phyloP scores from a whole-genome alignment of 2,329 filamentous ascomycete genomes.

The Pseudonectria buxi region DNA sequence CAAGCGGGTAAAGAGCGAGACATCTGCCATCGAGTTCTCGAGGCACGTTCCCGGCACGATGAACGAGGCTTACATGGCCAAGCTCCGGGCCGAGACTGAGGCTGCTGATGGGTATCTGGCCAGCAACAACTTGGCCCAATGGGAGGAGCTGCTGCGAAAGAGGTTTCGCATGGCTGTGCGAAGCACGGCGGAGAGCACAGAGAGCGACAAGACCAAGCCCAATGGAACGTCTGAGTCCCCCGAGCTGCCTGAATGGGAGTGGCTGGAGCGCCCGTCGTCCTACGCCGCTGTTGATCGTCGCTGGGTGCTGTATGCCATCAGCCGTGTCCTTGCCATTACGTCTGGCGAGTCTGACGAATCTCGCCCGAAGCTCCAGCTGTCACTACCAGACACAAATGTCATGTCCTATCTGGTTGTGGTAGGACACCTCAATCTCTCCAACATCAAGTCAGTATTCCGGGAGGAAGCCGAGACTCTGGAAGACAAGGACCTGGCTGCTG shows the following conservation, averaged over 20 bases:
- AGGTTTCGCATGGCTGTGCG: slow-evolving; percentile 41
- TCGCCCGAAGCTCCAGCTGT: slow-evolving; percentile 26
- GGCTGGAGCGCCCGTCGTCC: slow-evolving; percentile 34
- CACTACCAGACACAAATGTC: slow-evolving; percentile 46
- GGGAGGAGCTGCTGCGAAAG: slow-evolving; percentile 43
- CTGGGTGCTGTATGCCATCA: slow-evolving; percentile 58
- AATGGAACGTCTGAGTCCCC: slow-evolving; percentile 16
- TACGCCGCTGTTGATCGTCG: slow-evolving; percentile 56
- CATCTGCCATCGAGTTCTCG: slow-evolving; percentile 27
- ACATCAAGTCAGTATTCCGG: slow-evolving; percentile 52
- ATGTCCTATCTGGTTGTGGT: slow-evolving; percentile 53
- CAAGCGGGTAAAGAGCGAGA: slow-evolving; percentile 27
- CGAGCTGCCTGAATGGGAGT: slow-evolving; percentile 43
- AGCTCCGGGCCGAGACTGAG: slow-evolving; percentile 37
- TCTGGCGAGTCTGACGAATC: slow-evolving; percentile 31
- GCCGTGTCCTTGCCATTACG: slow-evolving; percentile 53
- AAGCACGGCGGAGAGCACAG: slow-evolving; percentile 11
- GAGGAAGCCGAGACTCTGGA: slow-evolving; percentile 39
- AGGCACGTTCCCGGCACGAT: slow-evolving; percentile 42
- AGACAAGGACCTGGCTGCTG: slow-evolving; percentile 45
- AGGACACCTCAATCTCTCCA: slow-evolving; percentile 54
- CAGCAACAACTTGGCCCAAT: slow-evolving; percentile 38
- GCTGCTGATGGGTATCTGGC: slow-evolving; percentile 42
- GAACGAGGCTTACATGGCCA: slow-evolving; percentile 41
- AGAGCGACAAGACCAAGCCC: slow-evolving; percentile 10